A percentile compares a stretch with the other conserved stretches of the same genome.
phyloP scores from a whole-genome alignment of 768 basidiomycete species.

The Russula abietina region DNA sequence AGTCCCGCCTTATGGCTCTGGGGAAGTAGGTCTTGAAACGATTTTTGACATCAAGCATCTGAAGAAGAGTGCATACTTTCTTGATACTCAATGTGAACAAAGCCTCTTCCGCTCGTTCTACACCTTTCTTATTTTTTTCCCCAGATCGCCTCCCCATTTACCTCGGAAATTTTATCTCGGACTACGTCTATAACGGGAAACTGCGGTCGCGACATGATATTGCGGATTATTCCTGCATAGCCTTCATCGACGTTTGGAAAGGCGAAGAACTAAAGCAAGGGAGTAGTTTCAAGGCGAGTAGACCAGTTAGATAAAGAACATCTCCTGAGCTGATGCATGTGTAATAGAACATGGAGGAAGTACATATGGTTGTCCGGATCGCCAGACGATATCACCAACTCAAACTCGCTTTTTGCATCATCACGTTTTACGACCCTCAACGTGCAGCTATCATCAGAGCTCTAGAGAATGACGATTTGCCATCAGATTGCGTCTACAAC shows the following conservation, averaged over 20 bases:
- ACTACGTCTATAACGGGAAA: conserved; percentile 37
- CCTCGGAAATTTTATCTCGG: conserved; percentile 47
- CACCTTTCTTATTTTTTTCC: neutral
- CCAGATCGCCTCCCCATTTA: conserved; percentile 48
- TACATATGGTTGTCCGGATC: conserved; percentile 8
- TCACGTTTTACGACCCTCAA: conserved; percentile 53
- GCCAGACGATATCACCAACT: conserved; percentile 7
- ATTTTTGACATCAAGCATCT: conserved; percentile 45
- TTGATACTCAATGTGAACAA: conserved; percentile 43
- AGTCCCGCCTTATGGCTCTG: conserved; percentile 51
- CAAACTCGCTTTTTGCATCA: conserved; percentile 37
- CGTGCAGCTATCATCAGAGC: conserved; percentile 37
- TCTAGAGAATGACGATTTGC: too few species aligned
- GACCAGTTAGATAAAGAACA: neutral
- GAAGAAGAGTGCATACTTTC: conserved; percentile 32
- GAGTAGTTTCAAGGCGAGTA: conserved; percentile 10
- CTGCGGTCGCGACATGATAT: conserved; percentile 38
- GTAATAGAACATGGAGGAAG: conserved; percentile 11
- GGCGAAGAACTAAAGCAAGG: conserved; percentile 37
- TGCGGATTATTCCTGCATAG: conserved; percentile 33
- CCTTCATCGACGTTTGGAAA: conserved; percentile 40
- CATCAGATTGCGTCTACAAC: too few species aligned
- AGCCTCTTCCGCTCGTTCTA: neutral
- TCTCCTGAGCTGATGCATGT: neutral
- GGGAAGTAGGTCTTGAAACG: conserved; percentile 37